Evolutionary conservation across 1,139 yeast genomes (phyloP), one percentile per base, ranked within the genome.

Genomic region (Taiozyma onychis): DNA sequence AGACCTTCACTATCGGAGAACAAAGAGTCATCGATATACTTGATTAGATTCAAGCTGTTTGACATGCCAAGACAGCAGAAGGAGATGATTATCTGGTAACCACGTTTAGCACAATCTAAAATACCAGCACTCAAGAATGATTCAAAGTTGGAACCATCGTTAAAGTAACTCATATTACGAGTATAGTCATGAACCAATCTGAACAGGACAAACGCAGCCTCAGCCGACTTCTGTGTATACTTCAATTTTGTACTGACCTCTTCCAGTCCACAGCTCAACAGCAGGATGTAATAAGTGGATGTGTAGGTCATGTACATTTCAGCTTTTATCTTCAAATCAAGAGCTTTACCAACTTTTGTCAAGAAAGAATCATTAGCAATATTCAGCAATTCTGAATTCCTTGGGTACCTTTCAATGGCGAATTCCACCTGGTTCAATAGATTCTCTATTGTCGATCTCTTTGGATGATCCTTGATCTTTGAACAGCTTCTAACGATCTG

Each of bases 401-500:
- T 27, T 10, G 57, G 57, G 44, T 56, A 56, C 48, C 54, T 54
- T 18, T 59, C 52, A 41, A 68, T 42, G 27, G 66, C 60, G n/a
- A 45, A 48, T 52, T 71, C 74, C 2, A 71, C 55, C 27, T 60
- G 62, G 22, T 56, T 56, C 10, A 71, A 56, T 18, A 61, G 43
- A 2, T 53, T 52, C 39, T 62, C 58, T 18, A 72, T 56, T 10
- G 63, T 67, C 0, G 75, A 68, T 55, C 66, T 64, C 51, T 67
- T 72, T 41, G 66, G 66, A 8, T 56, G 54, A 0, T 48, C 49
- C 24, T 54, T 61, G 32, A 66, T 57, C 43, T 59, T 61, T 22
- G 66, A 64, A 49, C 68, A 63, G 0, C 60, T 46, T n/a, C 54
- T 56, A 16, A 69, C 48, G 4, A 69, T 61, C 16, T 59, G 61